Conservation (phyloP, 2,329 filamentous ascomycete genomes). For the Harringtonia lauricola region DNA sequence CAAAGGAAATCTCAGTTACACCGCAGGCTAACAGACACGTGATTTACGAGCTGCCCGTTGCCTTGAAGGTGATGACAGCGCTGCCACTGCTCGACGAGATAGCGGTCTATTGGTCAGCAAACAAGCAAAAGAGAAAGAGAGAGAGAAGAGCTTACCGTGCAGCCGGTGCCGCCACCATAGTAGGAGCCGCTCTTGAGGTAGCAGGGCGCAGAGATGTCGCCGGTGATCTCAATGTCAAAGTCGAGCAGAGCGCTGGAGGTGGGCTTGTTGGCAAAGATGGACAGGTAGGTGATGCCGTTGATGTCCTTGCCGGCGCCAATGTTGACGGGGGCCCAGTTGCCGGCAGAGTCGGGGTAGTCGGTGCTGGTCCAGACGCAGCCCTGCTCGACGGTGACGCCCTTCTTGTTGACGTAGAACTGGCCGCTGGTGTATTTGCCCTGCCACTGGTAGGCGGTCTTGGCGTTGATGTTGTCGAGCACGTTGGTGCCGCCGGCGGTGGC, state of each 20-base stretch:
- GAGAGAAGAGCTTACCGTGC: constrained; percentile 61
- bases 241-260: constrained; percentile 60
- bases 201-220: constrained; percentile 50
- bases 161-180: constrained; percentile 49
- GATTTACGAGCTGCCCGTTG: constrained; percentile 5
- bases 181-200: constrained; percentile 55
- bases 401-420: constrained; percentile 94
- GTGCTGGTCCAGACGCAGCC: constrained; percentile 66
- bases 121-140: neutral
- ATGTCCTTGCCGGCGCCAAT: constrained; percentile 65
- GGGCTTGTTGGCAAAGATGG: constrained; percentile 74
- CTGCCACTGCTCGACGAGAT: constrained; percentile 5
- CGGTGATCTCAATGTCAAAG: constrained; percentile 68
- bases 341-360: constrained; percentile 38
- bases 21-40: neutral
- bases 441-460: constrained; percentile 67
- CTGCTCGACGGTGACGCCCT: constrained; percentile 52
- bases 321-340: constrained; percentile 85
- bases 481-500: constrained; percentile 47
- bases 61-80: constrained; percentile 8
- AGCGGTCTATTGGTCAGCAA: constrained; percentile 6
- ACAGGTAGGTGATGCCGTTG: constrained; percentile 61
- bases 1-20: neutral
- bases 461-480: constrained; percentile 65
- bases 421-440: constrained; percentile 65